These are phyloP conservation scores for Coemansia biformis DNA, from an alignment of 192 early-diverging fungal species.

Conservation along the genomic window DNA sequence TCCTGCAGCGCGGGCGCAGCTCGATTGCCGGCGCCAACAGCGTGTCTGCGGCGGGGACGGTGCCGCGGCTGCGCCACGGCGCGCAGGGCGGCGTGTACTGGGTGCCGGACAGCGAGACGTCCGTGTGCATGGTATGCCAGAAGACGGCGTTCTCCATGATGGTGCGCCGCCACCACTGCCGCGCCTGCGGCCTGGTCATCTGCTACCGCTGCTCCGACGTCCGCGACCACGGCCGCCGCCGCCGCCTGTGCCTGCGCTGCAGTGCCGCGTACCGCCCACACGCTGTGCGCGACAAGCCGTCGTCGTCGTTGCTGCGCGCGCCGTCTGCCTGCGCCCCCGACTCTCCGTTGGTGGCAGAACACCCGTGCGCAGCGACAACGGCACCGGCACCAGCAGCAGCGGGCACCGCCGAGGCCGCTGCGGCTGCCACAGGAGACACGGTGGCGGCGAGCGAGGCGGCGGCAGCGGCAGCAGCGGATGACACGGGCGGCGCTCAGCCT, in stretches of 20 bases:
- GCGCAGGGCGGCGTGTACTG: slow-evolving; percentile 34
- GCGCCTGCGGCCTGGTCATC: slow-evolving; percentile 46
- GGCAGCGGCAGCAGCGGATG: no score
- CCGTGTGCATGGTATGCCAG: slow-evolving; percentile 51
- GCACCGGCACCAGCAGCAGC: no score
- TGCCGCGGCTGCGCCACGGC: slow-evolving; percentile 9
- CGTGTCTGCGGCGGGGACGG: slow-evolving; percentile 1
- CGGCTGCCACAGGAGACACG: no score
- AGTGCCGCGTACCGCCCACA: neutral
- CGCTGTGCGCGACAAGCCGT: slow-evolving; percentile 10
- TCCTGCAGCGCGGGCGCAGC: slow-evolving; percentile 32
- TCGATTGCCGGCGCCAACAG: slow-evolving; percentile 32
- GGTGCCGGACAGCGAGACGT: slow-evolving; percentile 47
- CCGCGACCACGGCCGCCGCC: slow-evolving; percentile 8
- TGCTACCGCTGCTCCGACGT: slow-evolving; percentile 50
- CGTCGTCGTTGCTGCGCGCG: slow-evolving; percentile 9
- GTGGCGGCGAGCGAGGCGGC: no score
- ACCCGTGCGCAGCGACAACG: no score
- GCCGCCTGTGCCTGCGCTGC: slow-evolving; percentile 36
- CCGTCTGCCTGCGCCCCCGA: no score
- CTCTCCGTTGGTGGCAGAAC: no score
- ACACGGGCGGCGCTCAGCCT: no score
- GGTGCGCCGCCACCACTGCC: slow-evolving; percentile 51
- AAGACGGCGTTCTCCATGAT: slow-evolving; percentile 51
- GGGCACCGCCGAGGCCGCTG: no score